Evolutionary conservation across 2,329 filamentous ascomycete species (phyloP).

Genomic region (Beauveria varroae): DNA sequence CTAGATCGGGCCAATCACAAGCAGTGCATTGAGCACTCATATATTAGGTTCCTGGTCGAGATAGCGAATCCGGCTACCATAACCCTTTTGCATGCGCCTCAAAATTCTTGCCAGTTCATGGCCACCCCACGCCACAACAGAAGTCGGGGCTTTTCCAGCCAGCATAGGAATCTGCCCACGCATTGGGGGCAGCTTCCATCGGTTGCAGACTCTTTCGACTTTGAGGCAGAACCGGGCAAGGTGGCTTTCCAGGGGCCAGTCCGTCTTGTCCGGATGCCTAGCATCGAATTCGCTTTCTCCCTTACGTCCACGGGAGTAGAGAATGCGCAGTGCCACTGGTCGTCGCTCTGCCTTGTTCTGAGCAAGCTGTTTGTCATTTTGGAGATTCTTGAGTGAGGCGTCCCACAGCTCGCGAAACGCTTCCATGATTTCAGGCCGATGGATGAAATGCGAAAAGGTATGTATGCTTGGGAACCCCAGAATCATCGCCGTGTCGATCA

Average conservation of each 20-base stretch:
- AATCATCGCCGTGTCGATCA: fast-evolving
- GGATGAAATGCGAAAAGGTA: background rate
- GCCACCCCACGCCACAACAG: constrained; percentile 3
- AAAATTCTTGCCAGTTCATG: constrained; percentile 1
- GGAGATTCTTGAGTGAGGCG: background rate
- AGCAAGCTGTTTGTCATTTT: background rate
- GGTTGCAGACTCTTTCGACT: background rate
- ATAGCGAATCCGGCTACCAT: background rate
- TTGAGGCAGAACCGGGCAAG: constrained; percentile 1
- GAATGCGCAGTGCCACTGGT: background rate
- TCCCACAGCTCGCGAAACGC: constrained; percentile 8
- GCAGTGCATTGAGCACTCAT: background rate
- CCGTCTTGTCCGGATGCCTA: background rate
- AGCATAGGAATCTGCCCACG: constrained; percentile 3
- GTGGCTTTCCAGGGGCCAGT: background rate
- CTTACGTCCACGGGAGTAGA: background rate
- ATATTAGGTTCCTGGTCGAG: background rate
- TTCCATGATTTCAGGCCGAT: background rate
- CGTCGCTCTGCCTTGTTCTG: background rate
- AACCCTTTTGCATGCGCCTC: background rate
- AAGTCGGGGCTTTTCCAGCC: background rate
- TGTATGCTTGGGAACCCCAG: constrained; percentile 1
- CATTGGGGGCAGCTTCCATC: background rate
- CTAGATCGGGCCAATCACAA: too few species aligned
- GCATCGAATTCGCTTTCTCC: background rate